Evolutionary conservation across 371 early-diverging fungal species (phyloP), one percentile per base, ranked within the genome.

Genomic region (Lichtheimia ornata): DNA sequence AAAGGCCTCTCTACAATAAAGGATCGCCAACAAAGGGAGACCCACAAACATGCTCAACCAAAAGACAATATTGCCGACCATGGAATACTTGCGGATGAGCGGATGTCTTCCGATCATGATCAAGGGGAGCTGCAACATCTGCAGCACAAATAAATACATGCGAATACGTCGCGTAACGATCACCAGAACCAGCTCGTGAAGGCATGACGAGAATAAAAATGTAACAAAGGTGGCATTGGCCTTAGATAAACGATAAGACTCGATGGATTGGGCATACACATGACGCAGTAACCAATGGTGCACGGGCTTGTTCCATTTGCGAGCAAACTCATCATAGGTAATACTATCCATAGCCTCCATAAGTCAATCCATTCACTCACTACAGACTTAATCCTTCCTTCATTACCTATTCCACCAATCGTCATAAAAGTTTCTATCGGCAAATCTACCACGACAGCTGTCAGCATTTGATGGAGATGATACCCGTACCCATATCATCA

Each of bases 221-320:
- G 95, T 95, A 24, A 94, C 69, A 61, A 91, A 76, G 2, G 90
- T 89, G 4, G 95, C 93, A 54, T 83, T 84, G n/a, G 73, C 62
- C 61, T 88, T 88, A 50, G 92, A 87, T 11, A 94, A 66, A 50
- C 90, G 85, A 70, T 88, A 88, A 2, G 88, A 85, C 44, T 88
- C 80, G 56, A 95, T 85, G 50, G 92, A 84, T 53, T 91, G 89
- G 13, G 86, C 82, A 77, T 97, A 97, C 5, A 97, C 90, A 73
- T 98, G 97, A 53, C 95, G 88, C 35, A 96, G 85, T 40, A 98
- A 77, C 79, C 97, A 98, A 45, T 92, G 86, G 70, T 99, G 96
- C 25, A 98, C 99, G 2, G 96, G 97, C 62, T 90, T 93, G 79
- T 99, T 99, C 99, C 99, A 99, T 67, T 95, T 93, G 53, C 96